These are phyloP conservation scores for Rhizopogon vesiculosus DNA, from an alignment of 768 basidiomycete species.

Conservation along the genomic window DNA sequence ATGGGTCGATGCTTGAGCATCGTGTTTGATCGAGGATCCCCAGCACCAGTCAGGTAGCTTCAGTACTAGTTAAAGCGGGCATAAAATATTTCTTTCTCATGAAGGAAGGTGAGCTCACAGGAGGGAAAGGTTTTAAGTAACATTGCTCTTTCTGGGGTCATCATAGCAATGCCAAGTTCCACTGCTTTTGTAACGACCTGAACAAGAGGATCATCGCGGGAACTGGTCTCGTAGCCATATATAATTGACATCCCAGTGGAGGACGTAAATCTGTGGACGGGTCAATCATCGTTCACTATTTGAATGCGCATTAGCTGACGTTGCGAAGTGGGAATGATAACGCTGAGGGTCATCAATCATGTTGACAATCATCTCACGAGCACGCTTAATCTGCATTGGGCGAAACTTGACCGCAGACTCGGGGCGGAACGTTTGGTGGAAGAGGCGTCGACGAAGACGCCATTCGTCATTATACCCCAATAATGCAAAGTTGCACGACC, in stretches of 20 bases:
- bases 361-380: not conserved
- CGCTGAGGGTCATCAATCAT: not conserved
- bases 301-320: conserved; percentile 6
- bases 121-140: conserved; percentile 3
- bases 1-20: not conserved
- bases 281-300: not conserved
- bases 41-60: conserved; percentile 9
- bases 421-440: conserved; percentile 9
- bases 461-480: conserved; percentile 3
- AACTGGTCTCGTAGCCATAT: not conserved
- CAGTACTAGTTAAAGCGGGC: conserved; percentile 1
- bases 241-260: not conserved
- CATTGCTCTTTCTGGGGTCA: not conserved
- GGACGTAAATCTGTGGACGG: conserved; percentile 8
- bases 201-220: conserved; percentile 5
- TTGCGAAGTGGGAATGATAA: conserved; percentile 9
- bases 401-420: conserved; percentile 1
- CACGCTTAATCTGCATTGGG: conserved; percentile 1
- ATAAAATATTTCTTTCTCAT: not conserved
- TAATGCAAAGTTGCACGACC: not conserved
- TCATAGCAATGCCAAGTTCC: not conserved
- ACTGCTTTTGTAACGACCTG: not conserved
- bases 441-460: conserved; percentile 8
- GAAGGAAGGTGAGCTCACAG: conserved; percentile 4
- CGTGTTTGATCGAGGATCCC: conserved; percentile 5